Percentiles rank a stretch among this genome's conserved stretches.
Conservation (phyloP, 345 rosid genomes). For the Pistacia atlantica region DNA sequence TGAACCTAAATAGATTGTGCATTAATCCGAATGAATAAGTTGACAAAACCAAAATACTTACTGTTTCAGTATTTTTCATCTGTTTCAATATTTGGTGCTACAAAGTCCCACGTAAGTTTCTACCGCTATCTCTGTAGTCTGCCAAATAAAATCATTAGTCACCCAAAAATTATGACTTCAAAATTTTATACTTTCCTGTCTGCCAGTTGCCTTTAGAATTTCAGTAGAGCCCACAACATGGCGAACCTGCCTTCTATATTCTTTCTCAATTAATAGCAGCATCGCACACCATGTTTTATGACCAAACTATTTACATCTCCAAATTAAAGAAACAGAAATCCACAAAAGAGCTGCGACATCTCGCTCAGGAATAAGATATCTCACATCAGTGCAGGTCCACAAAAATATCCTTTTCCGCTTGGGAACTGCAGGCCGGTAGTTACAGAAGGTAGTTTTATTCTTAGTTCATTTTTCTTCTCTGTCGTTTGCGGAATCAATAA, state of each 20-base stretch:
- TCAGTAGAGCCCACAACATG: neutral
- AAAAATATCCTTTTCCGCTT: neutral
- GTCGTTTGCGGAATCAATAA: neutral
- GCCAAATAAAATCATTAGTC: neutral
- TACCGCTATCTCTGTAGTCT: neutral
- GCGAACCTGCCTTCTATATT: neutral
- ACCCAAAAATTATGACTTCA: neutral
- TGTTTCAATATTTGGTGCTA: neutral
- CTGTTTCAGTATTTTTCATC: neutral
- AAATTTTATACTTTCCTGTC: neutral
- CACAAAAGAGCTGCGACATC: neutral
- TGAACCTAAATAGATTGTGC: too few species aligned
- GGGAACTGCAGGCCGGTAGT: neutral
- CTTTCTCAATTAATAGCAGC: neutral
- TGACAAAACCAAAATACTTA: too few species aligned
- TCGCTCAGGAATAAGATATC: neutral
- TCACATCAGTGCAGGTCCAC: neutral
- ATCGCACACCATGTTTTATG: slow-evolving; percentile 4
- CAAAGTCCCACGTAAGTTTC: neutral
- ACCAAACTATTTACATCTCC: neutral
- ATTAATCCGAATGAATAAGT: too few species aligned
- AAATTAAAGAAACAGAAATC: neutral
- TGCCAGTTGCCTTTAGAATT: neutral
- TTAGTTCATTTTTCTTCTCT: neutral
- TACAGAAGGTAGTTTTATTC: neutral